Evolutionary conservation across 164 flowering plant species (phyloP), one percentile per base, ranked within the genome.

Genomic region (Buxus sempervirens): DNA sequence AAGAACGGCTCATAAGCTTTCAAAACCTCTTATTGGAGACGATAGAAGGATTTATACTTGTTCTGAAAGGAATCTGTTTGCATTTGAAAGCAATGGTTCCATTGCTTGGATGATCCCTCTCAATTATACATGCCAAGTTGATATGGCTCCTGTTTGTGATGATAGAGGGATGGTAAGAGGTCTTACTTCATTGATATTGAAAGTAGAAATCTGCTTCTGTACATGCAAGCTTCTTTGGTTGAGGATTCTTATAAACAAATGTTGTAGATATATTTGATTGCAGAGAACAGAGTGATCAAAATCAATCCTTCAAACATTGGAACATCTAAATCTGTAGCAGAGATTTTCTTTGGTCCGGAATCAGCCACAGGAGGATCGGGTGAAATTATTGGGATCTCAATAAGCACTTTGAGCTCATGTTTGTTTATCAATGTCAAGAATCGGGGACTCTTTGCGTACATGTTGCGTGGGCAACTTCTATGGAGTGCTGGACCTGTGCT

Each of bases 401-500:
- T 81, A 21, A 85, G 91, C 78, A 72, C 79, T 28, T 69, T 79
- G 63, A 79, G 84, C 65, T 88, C 90, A 65, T 75, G 78, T 59
- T 74, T 92, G 23, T 82, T 80, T 59, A 77, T 95, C 57, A 85
- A 56, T 60, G 68, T 88, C 0, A 88, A 80, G 62, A 75, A 82
- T 23, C 77, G 82, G 16, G 98, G 90, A 7, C 81, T 95, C 8
- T 92, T 86, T 77, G 91, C 96, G n/a, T 92, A 76, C 65, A 73
- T 45, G 61, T 72, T 79, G 67, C 56, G 55, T 21, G 92, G 94
- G 12, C 62, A 77, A 57, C 67, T 81, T 27, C 74, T 82, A 20
- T 95, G 98, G 98, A 89, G 83, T 72, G 84, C 80, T 41, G 90
- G 86, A 38, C 96, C 98, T 26, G 82, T 84, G 51, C 80, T 87